Conservation (phyloP, 345 rosid species). For the Garcia nutans region DNA sequence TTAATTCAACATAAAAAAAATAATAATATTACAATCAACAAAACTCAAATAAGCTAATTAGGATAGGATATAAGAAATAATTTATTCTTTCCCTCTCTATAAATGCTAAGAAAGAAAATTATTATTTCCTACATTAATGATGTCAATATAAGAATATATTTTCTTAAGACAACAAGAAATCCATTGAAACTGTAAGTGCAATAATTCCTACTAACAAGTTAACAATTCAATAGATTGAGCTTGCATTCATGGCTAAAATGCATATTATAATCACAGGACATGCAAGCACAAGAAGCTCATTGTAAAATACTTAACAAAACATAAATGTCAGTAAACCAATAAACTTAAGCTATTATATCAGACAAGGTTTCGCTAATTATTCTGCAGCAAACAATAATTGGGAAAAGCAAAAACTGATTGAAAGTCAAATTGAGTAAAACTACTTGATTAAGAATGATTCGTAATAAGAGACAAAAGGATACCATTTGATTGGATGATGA, state of each 20-base stretch:
- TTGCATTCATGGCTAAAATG: neutral
- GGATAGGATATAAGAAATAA: neutral
- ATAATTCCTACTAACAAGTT: neutral
- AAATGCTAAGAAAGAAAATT: neutral
- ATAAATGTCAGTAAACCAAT: neutral
- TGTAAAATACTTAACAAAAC: too few species aligned
- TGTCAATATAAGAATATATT: neutral
- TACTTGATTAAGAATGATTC: neutral
- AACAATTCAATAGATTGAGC: neutral
- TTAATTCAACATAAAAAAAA: too few species aligned
- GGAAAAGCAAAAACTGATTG: neutral
- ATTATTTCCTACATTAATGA: neutral
- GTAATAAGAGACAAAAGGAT: constrained; percentile 11
- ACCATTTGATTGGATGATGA: constrained; percentile 95
- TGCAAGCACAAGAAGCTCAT: neutral
- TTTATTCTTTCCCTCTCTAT: neutral
- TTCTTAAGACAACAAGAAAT: neutral
- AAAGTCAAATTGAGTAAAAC: neutral
- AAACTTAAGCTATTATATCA: neutral
- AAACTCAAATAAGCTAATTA: neutral
- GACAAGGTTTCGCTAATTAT: neutral
- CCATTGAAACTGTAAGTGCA: neutral
- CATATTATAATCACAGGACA: neutral
- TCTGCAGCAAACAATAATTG: neutral
- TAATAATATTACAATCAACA: neutral